Evolutionary conservation across 768 basidiomycete genomes (phyloP).

Genomic region (Pholiota conissans): DNA sequence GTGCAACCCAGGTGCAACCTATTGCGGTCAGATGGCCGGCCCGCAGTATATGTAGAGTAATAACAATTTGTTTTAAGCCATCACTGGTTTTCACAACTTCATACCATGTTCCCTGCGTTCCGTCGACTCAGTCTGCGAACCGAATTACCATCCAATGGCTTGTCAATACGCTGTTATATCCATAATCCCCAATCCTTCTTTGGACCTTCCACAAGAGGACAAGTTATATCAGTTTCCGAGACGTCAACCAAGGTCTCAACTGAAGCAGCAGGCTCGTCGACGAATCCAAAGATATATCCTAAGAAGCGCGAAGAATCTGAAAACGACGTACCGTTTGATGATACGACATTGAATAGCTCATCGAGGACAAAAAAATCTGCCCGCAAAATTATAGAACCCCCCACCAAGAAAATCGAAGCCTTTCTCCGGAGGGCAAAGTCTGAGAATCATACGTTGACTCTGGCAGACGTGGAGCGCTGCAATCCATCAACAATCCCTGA

Average conservation of each 20-base stretch:
- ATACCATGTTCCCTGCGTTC: neutral
- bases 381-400: slow-evolving; percentile 31
- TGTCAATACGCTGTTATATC: neutral
- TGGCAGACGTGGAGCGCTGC: slow-evolving; percentile 63
- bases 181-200: neutral
- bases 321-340: neutral
- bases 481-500: slow-evolving; percentile 41
- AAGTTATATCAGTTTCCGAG: too few species aligned
- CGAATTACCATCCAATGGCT: neutral
- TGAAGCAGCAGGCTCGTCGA: neutral
- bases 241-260: too few species aligned
- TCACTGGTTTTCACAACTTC: too few species aligned
- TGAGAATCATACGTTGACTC: slow-evolving; percentile 45
- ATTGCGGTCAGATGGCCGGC: too few species aligned
- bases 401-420: slow-evolving; percentile 36
- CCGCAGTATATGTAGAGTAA: too few species aligned
- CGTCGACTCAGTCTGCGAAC: neutral
- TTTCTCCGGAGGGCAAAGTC: slow-evolving; percentile 56
- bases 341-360: neutral
- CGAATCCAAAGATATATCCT: neutral
- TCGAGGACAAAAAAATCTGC: neutral
- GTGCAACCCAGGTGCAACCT: too few species aligned
- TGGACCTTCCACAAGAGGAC: too few species aligned
- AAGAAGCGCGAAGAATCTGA: neutral
- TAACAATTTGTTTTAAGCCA: too few species aligned